A percentile compares a stretch with the other conserved stretches of the same genome.
Conservation (phyloP, 805 yeast genomes). For the Lachancea mirantina region DNA sequence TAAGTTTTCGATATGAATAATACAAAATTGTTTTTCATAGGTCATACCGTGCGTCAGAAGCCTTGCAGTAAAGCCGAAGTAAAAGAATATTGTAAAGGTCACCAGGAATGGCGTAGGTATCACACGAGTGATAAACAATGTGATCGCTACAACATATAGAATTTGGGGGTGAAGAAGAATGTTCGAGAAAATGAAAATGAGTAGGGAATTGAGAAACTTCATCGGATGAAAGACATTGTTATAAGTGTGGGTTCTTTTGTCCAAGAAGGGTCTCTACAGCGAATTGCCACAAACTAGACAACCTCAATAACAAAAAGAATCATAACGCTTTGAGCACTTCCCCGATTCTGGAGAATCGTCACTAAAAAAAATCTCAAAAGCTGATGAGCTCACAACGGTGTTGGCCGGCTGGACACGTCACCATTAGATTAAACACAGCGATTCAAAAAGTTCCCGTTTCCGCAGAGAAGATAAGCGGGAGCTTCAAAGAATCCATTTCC, state of each 20-base stretch:
- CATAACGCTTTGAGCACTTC: slow-evolving; percentile 74
- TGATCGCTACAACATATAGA: slow-evolving; percentile 86
- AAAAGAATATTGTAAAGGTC: slow-evolving; percentile 80
- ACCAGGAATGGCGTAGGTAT: slow-evolving; percentile 74
- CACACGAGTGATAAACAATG: slow-evolving; percentile 85
- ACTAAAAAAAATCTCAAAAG: slow-evolving; percentile 74
- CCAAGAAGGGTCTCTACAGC: slow-evolving; percentile 86
- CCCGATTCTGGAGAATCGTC: slow-evolving; percentile 74
- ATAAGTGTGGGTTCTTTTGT: slow-evolving; percentile 88
- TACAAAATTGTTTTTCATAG: slow-evolving; percentile 92
- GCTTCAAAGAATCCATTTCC: slow-evolving; percentile 68
- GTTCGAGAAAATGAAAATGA: slow-evolving; percentile 84
- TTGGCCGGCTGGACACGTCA: slow-evolving; percentile 74
- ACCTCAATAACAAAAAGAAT: slow-evolving; percentile 78
- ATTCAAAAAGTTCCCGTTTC: slow-evolving; percentile 73
- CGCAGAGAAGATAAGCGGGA: slow-evolving; percentile 86
- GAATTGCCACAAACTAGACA: slow-evolving; percentile 53
- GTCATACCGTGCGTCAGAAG: slow-evolving; percentile 93
- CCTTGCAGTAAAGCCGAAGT: slow-evolving; percentile 75
- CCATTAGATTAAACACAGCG: slow-evolving; percentile 88
- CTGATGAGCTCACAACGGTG: slow-evolving; percentile 55
- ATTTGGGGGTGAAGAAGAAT: slow-evolving; percentile 76
- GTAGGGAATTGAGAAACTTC: slow-evolving; percentile 71
- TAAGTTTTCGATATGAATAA: slow-evolving; percentile 78
- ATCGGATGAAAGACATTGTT: slow-evolving; percentile 80